Evolutionary conservation across 352 stramenopile species (phyloP).

Genomic region (Thalassiosira hispida): DNA sequence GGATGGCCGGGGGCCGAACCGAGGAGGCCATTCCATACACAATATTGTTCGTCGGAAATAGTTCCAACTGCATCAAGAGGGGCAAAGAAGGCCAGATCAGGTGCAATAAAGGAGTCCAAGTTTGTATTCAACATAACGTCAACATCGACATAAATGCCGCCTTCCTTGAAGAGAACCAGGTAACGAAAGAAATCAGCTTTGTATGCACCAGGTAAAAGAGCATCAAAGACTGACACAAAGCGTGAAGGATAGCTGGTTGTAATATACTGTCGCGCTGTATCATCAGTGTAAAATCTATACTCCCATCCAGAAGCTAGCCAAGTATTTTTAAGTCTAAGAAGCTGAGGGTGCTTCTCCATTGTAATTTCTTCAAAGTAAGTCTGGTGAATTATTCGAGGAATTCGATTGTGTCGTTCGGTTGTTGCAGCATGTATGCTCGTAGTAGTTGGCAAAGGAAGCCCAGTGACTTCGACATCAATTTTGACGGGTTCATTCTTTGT

Average conservation of each 20-base stretch:
- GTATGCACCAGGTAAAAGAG: conserved; percentile 56
- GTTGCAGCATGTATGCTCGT: conserved; percentile 5
- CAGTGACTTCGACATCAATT: conserved; percentile 26
- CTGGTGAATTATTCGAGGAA: conserved; percentile 75
- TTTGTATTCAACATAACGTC: conserved; percentile 70
- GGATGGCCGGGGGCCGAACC: conserved; percentile 61
- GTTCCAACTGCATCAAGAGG: conserved; percentile 58
- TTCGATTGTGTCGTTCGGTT: conserved; percentile 26
- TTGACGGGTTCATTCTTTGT: conserved; percentile 2
- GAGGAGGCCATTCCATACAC: conserved; percentile 70
- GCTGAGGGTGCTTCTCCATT: conserved; percentile 52
- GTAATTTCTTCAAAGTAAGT: conserved; percentile 67
- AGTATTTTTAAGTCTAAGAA: conserved; percentile 63
- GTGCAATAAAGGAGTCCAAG: conserved; percentile 61
- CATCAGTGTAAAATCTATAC: conserved; percentile 71
- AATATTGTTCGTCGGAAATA: conserved; percentile 59
- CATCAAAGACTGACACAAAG: conserved; percentile 65
- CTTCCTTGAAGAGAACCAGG: conserved; percentile 63
- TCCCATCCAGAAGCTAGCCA: conserved; percentile 68
- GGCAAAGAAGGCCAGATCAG: conserved; percentile 61
- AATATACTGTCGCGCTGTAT: conserved; percentile 58
- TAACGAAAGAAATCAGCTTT: conserved; percentile 73
- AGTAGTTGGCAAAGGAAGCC: conserved; percentile 10
- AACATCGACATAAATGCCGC: conserved; percentile 69
- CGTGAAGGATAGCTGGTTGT: conserved; percentile 49